Conservation (phyloP, 1,284 basidiomycete genomes). For the Cryptococcus floricola region DNA sequence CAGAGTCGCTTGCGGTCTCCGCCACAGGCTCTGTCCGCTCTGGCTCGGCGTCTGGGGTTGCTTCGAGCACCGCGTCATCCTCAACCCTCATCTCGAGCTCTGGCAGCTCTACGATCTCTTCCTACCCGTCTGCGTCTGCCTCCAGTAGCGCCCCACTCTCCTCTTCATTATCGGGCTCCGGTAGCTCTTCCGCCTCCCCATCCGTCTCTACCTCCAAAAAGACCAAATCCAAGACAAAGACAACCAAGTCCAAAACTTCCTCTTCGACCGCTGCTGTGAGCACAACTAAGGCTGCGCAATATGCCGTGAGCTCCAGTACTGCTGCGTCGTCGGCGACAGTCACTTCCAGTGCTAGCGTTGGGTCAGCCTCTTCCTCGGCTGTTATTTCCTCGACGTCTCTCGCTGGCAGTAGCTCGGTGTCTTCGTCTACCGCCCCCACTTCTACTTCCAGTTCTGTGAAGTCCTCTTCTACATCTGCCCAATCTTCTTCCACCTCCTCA, state of each 20-base stretch:
- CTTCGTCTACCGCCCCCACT: constrained; percentile 4
- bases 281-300: constrained; percentile 1
- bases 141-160: background rate
- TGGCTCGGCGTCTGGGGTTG: background rate
- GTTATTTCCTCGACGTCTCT: background rate
- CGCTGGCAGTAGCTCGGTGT: background rate
- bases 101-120: background rate
- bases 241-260: background rate
- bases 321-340: constrained; percentile 1
- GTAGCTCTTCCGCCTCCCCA: constrained; percentile 4
- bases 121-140: background rate
- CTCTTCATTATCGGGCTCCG: constrained; percentile 1
- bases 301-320: constrained; percentile 4
- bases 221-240: background rate
- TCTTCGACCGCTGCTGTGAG: constrained; percentile 4
- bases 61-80: background rate
- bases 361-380: background rate
- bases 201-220: constrained; percentile 1
- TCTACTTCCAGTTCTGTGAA: background rate
- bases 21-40: background rate
- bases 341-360: background rate
- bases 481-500: background rate
- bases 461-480: background rate
- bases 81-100: background rate
- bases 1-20: background rate